phyloP scores from a whole-genome alignment of 495 filamentous ascomycete species.

The Tricharina praecox region DNA sequence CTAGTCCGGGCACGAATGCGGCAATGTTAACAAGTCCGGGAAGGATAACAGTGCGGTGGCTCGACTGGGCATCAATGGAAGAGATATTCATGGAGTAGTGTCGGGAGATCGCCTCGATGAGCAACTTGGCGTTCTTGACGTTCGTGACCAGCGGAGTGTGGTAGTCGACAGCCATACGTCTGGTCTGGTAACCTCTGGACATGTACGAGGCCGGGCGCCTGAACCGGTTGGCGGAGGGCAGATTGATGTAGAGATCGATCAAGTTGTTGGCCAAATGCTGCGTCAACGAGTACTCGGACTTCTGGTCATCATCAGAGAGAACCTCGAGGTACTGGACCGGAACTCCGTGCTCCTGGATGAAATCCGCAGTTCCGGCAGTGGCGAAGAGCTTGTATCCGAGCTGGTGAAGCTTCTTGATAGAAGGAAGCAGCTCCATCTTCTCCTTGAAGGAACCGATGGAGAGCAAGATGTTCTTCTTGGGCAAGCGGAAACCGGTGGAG shows the following conservation, averaged over 20 bases:
- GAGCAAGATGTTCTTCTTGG: constrained; percentile 82
- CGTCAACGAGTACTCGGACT: constrained; percentile 87
- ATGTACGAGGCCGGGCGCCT: constrained; percentile 93
- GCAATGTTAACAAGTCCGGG: constrained; percentile 67
- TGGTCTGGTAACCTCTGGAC: constrained; percentile 87
- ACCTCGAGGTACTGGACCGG: constrained; percentile 83
- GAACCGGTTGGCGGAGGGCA: constrained; percentile 94
- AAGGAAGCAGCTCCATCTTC: constrained; percentile 91
- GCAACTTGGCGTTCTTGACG: constrained; percentile 95
- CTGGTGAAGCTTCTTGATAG: constrained; percentile 69
- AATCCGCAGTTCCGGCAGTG: constrained; percentile 89
- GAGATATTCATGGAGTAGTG: constrained; percentile 69
- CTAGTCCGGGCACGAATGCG: constrained; percentile 61
- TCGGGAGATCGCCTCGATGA: constrained; percentile 83
- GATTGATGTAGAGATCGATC: constrained; percentile 96
- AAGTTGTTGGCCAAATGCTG: constrained; percentile 92
- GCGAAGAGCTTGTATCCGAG: constrained; percentile 90
- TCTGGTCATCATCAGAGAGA: constrained; percentile 55
- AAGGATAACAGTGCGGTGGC: constrained; percentile 57
- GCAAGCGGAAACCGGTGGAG: constrained; percentile 91
- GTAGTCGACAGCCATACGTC: constrained; percentile 97
- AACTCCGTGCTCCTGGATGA: constrained; percentile 77
- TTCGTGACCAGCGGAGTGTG: constrained; percentile 95
- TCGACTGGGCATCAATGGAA: constrained; percentile 75
- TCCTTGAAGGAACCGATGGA: constrained; percentile 96